These are phyloP conservation scores for Picea glauca DNA, from an alignment of 75 land plant species.

Conservation along the genomic window DNA sequence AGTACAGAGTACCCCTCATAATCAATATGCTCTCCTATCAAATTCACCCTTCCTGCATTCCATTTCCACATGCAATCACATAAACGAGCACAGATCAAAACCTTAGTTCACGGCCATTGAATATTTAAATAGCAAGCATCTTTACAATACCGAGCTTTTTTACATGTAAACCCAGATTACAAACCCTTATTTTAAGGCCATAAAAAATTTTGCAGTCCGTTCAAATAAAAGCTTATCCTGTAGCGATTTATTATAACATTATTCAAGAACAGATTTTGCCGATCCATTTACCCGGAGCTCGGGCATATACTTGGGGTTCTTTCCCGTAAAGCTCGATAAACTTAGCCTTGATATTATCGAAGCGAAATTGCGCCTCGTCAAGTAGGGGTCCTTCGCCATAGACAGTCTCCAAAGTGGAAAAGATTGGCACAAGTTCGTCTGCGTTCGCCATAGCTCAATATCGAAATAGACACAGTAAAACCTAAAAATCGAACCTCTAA, in stretches of 20 bases:
- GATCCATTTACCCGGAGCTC: constrained; percentile 74
- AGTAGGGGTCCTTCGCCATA: constrained; percentile 70
- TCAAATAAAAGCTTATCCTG: too few species aligned
- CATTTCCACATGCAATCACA: not conserved
- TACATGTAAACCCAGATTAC: too few species aligned
- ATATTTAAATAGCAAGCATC: too few species aligned
- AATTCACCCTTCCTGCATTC: constrained; percentile 82
- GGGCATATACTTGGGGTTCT: constrained; percentile 71
- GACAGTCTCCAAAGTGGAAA: constrained; percentile 52
- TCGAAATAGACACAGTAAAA: not conserved
- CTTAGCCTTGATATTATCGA: constrained; percentile 49
- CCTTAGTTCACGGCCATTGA: too few species aligned
- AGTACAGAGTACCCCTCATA: constrained; percentile 98
- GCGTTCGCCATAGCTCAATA: constrained; percentile 48
- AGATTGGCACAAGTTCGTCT: constrained; percentile 65
- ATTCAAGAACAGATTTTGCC: too few species aligned
- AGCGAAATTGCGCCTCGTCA: constrained; percentile 73
- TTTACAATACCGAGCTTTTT: too few species aligned
- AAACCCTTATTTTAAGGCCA: too few species aligned
- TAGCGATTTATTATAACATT: too few species aligned
- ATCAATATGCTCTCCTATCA: constrained; percentile 98
- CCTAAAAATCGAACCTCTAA: too few species aligned
- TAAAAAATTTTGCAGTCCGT: too few species aligned
- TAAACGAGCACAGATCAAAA: too few species aligned
- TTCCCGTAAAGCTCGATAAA: constrained; percentile 65